Evolutionary conservation across 805 yeast species (phyloP).

Genomic region (Ogataea nitratoaversa): DNA sequence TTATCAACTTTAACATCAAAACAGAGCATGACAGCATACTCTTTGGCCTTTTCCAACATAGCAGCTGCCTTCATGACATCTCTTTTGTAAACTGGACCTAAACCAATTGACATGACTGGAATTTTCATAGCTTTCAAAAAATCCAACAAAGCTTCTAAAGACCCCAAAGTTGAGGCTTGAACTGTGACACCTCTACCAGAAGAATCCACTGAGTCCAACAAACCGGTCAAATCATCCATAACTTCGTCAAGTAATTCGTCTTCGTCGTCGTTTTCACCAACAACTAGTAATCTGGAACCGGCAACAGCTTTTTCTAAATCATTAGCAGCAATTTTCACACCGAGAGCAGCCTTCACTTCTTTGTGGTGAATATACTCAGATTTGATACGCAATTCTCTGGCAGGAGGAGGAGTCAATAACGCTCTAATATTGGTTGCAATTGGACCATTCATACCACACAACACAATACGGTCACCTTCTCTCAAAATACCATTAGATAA

Average conservation of each 20-base stretch:
- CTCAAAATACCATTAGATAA: slow-evolving; percentile 91
- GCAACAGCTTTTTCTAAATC: slow-evolving; percentile 99
- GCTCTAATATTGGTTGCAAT: slow-evolving; percentile 96
- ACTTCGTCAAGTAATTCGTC: slow-evolving; percentile 97
- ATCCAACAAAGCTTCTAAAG: slow-evolving; percentile 93
- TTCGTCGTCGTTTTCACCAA: slow-evolving; percentile 96
- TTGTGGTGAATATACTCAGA: slow-evolving; percentile 96
- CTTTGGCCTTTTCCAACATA: slow-evolving; percentile 95
- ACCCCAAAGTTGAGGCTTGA: slow-evolving; percentile 97
- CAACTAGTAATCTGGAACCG: slow-evolving; percentile 92
- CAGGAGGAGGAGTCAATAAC: slow-evolving; percentile 93
- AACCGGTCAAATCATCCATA: slow-evolving; percentile 95
- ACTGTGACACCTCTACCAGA: slow-evolving; percentile 97
- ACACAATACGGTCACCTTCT: slow-evolving; percentile 93
- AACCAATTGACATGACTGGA: slow-evolving; percentile 97
- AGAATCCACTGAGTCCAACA: slow-evolving; percentile 90
- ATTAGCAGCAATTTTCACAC: slow-evolving; percentile 97
- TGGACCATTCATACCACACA: slow-evolving; percentile 98
- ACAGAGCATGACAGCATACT: slow-evolving; percentile 95
- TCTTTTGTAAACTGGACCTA: slow-evolving; percentile 97
- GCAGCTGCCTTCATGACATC: slow-evolving; percentile 97
- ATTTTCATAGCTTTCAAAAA: slow-evolving; percentile 98
- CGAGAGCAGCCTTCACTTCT: slow-evolving; percentile 97
- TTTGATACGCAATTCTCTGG: slow-evolving; percentile 92
- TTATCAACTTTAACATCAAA: slow-evolving; percentile 96